Percentiles rank a stretch among this genome's conserved stretches.
phyloP scores from a whole-genome alignment of 2,329 filamentous ascomycete species.

The Colletotrichum sp. region DNA sequence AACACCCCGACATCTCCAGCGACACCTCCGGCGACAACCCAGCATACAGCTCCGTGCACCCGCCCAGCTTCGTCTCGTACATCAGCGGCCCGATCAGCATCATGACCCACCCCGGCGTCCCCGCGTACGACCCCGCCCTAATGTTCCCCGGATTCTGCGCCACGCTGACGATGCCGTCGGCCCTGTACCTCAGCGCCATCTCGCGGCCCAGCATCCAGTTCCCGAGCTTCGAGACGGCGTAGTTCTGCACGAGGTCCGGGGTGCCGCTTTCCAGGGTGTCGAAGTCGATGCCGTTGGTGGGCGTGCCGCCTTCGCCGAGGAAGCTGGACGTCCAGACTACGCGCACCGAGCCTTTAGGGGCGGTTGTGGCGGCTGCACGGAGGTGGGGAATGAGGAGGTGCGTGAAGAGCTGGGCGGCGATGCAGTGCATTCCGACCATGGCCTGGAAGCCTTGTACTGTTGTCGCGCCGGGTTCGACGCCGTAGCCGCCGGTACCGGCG shows the following conservation, averaged over 20 bases:
- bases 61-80: background rate
- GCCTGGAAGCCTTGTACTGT: background rate
- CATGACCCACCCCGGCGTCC: background rate
- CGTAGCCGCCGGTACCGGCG: background rate
- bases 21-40: background rate
- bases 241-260: background rate
- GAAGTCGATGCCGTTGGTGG: background rate
- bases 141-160: background rate
- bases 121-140: background rate
- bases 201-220: background rate
- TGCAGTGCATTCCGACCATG: background rate
- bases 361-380: background rate
- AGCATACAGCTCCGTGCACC: background rate
- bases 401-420: background rate
- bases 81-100: background rate
- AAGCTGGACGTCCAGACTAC: background rate
- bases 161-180: background rate
- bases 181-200: background rate
- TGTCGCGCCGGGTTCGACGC: background rate
- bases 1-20: rapidly evolving
- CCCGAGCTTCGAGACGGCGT: background rate
- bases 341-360: background rate
- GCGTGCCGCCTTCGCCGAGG: background rate
- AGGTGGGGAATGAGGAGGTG: background rate
- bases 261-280: background rate